Evolutionary conservation across 1,284 basidiomycete species (phyloP).

Genomic region (Boletus smithii): DNA sequence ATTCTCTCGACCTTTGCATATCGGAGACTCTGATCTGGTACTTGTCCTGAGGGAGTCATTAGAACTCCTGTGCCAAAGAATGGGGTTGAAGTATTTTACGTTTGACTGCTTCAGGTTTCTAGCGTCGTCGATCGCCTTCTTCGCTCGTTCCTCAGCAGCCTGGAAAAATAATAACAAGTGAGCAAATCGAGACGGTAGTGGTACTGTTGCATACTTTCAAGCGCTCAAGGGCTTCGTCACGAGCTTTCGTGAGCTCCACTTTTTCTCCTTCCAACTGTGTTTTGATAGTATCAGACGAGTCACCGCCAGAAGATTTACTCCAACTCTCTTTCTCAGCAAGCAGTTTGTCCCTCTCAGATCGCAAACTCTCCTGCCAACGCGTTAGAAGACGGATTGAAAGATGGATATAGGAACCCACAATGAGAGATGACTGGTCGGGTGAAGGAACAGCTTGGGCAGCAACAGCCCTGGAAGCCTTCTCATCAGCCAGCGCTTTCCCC

Average conservation of each 20-base stretch:
- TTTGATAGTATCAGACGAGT: slow-evolving; percentile 35
- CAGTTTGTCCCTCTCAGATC: slow-evolving; percentile 57
- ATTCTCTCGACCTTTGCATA: slow-evolving; percentile 38
- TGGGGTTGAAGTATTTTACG: slow-evolving; percentile 28
- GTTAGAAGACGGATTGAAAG: slow-evolving; percentile 9
- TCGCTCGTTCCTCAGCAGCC: slow-evolving; percentile 45
- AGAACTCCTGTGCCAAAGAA: neutral
- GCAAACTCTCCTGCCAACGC: slow-evolving; percentile 46
- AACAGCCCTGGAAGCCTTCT: slow-evolving; percentile 35
- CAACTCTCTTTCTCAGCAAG: slow-evolving; percentile 56
- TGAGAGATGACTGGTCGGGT: slow-evolving; percentile 37
- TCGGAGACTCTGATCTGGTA: slow-evolving; percentile 41
- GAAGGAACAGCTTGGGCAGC: slow-evolving; percentile 26
- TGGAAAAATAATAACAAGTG: slow-evolving; percentile 22
- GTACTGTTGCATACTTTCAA: slow-evolving; percentile 43
- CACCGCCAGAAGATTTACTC: slow-evolving; percentile 29
- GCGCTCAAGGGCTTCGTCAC: slow-evolving; percentile 56
- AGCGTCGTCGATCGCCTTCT: slow-evolving; percentile 46
- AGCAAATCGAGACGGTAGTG: neutral
- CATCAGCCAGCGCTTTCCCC: slow-evolving; percentile 40
- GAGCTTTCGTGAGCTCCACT: slow-evolving; percentile 50
- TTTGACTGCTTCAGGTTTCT: slow-evolving; percentile 40
- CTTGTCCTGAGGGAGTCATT: slow-evolving; percentile 40
- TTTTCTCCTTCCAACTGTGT: slow-evolving; percentile 57
- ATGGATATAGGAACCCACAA: slow-evolving; percentile 39